Base-by-base conservation (phyloP, 768 basidiomycete species). In the Hortiboletus flavorubellus region DNA sequence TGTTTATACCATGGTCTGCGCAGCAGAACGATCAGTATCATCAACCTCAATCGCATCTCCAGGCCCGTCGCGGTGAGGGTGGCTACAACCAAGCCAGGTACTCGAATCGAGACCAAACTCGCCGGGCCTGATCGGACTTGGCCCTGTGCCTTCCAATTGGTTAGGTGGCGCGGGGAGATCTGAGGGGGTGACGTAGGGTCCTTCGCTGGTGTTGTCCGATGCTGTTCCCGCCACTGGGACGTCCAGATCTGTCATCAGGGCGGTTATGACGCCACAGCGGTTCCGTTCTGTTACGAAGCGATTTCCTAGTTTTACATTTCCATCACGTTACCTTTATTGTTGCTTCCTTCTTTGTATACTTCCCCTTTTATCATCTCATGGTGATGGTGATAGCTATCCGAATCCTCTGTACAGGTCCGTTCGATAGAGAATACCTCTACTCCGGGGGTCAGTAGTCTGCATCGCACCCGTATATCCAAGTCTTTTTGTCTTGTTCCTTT, bases 1-100 rank as follows among this genome's bases (percentile, higher is more conserved):
- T 55, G n/a, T 49, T 56, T 16, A 55, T 52, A 2, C 63, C 65
- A 5, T 65, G 50, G 40, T n/a, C 55, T 37, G 46, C 9, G 21
- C 44, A 39, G 42, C 48, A 31, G 18, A 51, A 18, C 23, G 33
- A 31, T n/a, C 46, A 39, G 4, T 16, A 38, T 26, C 54, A 39
- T 9, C 40, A 15, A 12, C 15, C 39, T 30, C 56, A 51, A 30
- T 14, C 15, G 10, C 39, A 49, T n/a, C n/a, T n/a, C 23, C 49
- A 11, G 21, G 9, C 49, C 10, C 46, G 49, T 31, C 56, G 11
- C 12, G 40, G 34, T 9, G n/a, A 40, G 12, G 39, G 46, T 5
- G 23, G 43, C 21, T 30, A 18, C 56, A 15, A 37, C 33, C 46
- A 33, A 48, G 4, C n/a, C n/a, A 46, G 48, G 31, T 21, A 10